phyloP scores from a whole-genome alignment of 2,329 filamentous ascomycete genomes.

The Fusarium austroafricanum region DNA sequence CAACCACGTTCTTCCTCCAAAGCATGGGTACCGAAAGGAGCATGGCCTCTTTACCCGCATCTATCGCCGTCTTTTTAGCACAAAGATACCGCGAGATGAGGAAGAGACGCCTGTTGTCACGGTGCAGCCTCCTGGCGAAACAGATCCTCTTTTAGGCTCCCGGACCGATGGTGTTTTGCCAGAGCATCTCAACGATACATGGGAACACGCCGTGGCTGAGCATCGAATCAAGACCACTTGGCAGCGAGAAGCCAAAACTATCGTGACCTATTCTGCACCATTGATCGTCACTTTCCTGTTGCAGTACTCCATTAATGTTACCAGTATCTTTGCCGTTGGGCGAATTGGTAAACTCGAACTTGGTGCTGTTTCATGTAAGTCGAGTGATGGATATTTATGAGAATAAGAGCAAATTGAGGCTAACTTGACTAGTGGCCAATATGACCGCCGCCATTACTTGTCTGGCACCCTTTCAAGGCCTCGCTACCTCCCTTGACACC shows the following conservation, averaged over 20 bases:
- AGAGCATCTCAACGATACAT: conserved; percentile 75
- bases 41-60: conserved; percentile 54
- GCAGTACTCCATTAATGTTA: conserved; percentile 87
- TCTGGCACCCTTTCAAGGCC: conserved; percentile 82
- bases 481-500: conserved; percentile 91
- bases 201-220: conserved; percentile 85
- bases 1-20: conserved; percentile 73
- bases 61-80: conserved; percentile 66
- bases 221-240: conserved; percentile 90
- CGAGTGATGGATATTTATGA: neutral
- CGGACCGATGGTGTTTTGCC: conserved; percentile 57
- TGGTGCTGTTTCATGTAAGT: conserved; percentile 58
- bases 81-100: conserved; percentile 56
- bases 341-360: conserved; percentile 74
- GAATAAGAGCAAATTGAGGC: neutral
- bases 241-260: conserved; percentile 87
- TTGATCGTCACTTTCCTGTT: conserved; percentile 78
- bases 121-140: conserved; percentile 55
- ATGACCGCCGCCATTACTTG: conserved; percentile 87
- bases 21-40: conserved; percentile 56
- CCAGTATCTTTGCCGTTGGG: conserved; percentile 82
- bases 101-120: conserved; percentile 54
- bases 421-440: conserved; percentile 57
- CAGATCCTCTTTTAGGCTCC: conserved; percentile 55
- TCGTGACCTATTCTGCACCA: conserved; percentile 77